Percentiles rank a stretch among this genome's conserved stretches.
These are phyloP conservation scores for Selaginella tamariscina DNA, from an alignment of 75 land plant species.

Conservation along the genomic window DNA sequence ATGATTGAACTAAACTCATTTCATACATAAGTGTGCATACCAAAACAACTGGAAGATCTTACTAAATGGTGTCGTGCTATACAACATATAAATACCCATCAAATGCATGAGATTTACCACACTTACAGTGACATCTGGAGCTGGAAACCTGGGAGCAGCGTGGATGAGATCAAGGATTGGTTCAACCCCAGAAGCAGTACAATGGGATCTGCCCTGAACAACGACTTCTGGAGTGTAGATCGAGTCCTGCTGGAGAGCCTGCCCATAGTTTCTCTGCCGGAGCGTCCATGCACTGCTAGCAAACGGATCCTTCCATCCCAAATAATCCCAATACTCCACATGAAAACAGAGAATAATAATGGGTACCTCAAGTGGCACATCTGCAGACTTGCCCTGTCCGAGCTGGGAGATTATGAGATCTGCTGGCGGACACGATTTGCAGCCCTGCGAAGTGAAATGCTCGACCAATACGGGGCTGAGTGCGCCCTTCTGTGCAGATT, in stretches of 20 bases:
- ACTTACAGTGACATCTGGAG: constrained; percentile 49
- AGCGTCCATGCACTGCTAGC: constrained; percentile 72
- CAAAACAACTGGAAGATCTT: too few species aligned
- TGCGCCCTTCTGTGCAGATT: too few species aligned
- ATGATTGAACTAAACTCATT: too few species aligned
- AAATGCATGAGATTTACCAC: neutral
- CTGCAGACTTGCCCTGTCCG: constrained; percentile 28
- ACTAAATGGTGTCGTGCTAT: too few species aligned
- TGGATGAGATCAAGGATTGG: constrained; percentile 29
- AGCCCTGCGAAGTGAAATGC: constrained; percentile 88
- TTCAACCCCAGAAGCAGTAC: constrained; percentile 44
- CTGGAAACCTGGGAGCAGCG: constrained; percentile 42
- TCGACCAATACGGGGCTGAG: constrained; percentile 64
- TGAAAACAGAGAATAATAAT: constrained; percentile 58
- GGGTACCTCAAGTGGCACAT: constrained; percentile 19
- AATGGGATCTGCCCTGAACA: constrained; percentile 51
- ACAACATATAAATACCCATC: too few species aligned
- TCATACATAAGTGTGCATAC: too few species aligned
- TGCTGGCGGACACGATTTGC: constrained; percentile 58
- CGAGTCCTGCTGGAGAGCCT: constrained; percentile 55
- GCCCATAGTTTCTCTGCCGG: constrained; percentile 70
- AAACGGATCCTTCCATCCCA: constrained; percentile 86
- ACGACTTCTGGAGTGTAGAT: constrained; percentile 79
- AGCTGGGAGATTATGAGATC: constrained; percentile 58
- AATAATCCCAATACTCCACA: constrained; percentile 86